Base-by-base conservation (phyloP, 306 rosid genomes). In the Albizia julibrissin region DNA sequence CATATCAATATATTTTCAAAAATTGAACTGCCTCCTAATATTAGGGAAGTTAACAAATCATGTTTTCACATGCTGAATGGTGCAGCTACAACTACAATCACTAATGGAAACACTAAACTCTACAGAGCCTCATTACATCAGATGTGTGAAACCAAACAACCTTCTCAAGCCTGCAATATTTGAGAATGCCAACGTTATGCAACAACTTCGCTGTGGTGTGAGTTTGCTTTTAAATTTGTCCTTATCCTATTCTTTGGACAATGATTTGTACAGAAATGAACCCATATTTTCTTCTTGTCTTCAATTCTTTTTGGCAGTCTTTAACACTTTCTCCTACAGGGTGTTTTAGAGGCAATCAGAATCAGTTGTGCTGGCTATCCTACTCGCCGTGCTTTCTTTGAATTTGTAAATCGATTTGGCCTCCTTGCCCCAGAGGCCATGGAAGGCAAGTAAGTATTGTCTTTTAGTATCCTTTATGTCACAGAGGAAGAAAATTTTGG, bases 331-430 rank as follows among this genome's bases (percentile, higher is more conserved):
- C 66, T 50, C 70, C 31, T 82, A 76, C 89, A 96, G 99, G 99
- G 99, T 92, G 99, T 96, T 88, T 85, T 96, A 75, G 99, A 96
- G 88, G 99, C 99, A 73, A 96, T 96, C 88, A 91, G 99, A 90
- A 96, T 96, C 77, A 96, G 99, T 84, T 92, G 97, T 82, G 99
- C 99, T 72, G 99, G 99, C 85, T 96, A 93, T 84, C 99, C 99
- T 87, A 96, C 99, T 47, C 92, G 99, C 37, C 94, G 90, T 47
- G 88, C 97, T 37, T 96, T 96, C 84, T 93, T 91, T 81, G 98
- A 96, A 83, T 96, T 96, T 85, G 79, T 85, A 56, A 91, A 96
- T 70, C 89, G 99, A 71, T 93, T 96, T 80, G 90, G 92, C 83
- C 88, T 93, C 80, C 96, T 96, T 77, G 97, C 97, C 59, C 91